These are phyloP conservation scores for Penicillium dipodomyicola DNA, from an alignment of 495 filamentous ascomycete genomes.

Conservation along the genomic window DNA sequence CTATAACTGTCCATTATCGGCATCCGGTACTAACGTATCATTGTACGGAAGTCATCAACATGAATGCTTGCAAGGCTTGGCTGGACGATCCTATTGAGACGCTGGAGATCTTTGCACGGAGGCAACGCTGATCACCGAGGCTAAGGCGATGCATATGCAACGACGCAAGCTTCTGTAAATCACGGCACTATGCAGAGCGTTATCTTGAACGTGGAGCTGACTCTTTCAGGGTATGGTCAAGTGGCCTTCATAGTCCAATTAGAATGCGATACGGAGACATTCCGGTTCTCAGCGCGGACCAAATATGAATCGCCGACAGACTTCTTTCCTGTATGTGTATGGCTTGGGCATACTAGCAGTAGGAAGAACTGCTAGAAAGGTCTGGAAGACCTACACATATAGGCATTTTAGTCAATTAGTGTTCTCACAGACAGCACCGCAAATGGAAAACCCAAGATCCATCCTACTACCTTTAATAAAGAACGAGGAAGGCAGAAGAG, in stretches of 20 bases:
- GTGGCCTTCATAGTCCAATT: neutral
- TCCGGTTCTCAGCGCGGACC: neutral
- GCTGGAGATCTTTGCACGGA: slow-evolving; percentile 56
- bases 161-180: slow-evolving; percentile 48
- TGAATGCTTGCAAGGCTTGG: slow-evolving; percentile 92
- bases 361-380: too few species aligned
- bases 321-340: neutral
- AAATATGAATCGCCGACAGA: neutral
- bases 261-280: neutral
- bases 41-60: slow-evolving; percentile 75
- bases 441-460: too few species aligned
- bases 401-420: too few species aligned
- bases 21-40: slow-evolving; percentile 65
- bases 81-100: slow-evolving; percentile 83
- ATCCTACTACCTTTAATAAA: too few species aligned
- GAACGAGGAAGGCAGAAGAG: too few species aligned
- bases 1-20: slow-evolving; percentile 81
- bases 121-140: slow-evolving; percentile 64
- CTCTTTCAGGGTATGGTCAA: neutral
- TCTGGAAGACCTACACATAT: too few species aligned
- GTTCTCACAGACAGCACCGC: too few species aligned
- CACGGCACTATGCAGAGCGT: neutral
- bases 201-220: neutral
- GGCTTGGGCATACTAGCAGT: too few species aligned
- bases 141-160: slow-evolving; percentile 79